Evolutionary conservation across 306 rosid species (phyloP).

Genomic region (Sechiopsis laciniata): DNA sequence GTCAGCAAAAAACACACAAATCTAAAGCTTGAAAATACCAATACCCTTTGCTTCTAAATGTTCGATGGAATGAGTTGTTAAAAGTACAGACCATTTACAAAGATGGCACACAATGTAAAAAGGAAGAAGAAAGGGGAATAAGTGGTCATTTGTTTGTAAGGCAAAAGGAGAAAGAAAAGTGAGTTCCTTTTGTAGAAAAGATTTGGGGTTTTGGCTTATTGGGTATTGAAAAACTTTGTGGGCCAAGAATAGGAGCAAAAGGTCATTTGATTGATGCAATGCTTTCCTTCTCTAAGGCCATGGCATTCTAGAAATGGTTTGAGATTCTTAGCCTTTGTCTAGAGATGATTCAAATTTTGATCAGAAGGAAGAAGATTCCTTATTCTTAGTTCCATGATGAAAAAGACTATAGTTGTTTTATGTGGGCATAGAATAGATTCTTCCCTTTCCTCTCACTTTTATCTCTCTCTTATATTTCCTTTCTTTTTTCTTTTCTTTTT

Average conservation of each 20-base stretch:
- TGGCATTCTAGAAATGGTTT: slow-evolving; percentile 30
- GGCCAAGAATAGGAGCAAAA: slow-evolving; percentile 18
- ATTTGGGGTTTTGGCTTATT: slow-evolving; percentile 28
- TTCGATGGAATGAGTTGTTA: not conserved
- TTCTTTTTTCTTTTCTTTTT: not conserved
- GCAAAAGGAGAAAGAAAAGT: slow-evolving; percentile 27
- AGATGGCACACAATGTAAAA: slow-evolving; percentile 39
- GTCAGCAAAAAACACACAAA: slow-evolving; percentile 3
- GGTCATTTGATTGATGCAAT: slow-evolving; percentile 33
- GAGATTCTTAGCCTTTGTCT: slow-evolving; percentile 59
- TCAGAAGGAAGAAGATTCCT: slow-evolving; percentile 20
- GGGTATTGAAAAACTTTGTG: not conserved
- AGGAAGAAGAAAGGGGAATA: slow-evolving; percentile 37
- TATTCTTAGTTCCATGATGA: slow-evolving; percentile 7
- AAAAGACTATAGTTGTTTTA: slow-evolving; percentile 25
- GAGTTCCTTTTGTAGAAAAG: slow-evolving; percentile 35
- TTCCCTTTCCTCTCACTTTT: slow-evolving; percentile 51
- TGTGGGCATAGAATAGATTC: slow-evolving; percentile 54
- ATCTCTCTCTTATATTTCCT: slow-evolving; percentile 29
- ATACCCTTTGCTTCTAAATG: not conserved
- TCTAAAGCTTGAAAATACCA: not conserved
- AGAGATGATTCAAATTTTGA: slow-evolving; percentile 31
- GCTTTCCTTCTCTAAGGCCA: slow-evolving; percentile 37
- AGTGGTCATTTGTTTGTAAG: slow-evolving; percentile 41
- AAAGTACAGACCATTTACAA: slow-evolving; percentile 41